Base-by-base conservation (phyloP, 2,329 filamentous ascomycete species). In the Cladophialophora yegresii region DNA sequence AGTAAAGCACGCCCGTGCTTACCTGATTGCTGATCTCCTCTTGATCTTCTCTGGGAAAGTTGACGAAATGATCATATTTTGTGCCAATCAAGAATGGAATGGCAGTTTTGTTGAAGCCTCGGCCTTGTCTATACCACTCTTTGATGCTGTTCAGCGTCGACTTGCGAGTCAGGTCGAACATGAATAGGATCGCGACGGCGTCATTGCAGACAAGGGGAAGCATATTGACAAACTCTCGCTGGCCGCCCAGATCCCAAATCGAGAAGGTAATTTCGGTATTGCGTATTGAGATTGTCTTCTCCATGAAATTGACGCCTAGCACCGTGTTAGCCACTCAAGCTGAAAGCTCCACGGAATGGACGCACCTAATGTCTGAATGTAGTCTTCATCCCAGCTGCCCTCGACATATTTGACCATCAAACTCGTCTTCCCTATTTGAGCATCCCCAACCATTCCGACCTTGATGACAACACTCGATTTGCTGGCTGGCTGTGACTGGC, bases 321-420 rank as follows among this genome's bases (percentile, higher is more conserved):
- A 30, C 74, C 71, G 59, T 57, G 26, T 69, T 53, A 59, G 65
- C 30, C 30, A 47, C 22, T n/a, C 36, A 13, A 28, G 43, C 2
- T 33, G 28, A 45, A n/a, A 13, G 23, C 30, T 12, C 9, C 2
- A 33, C 9, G n/a, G 36, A 22, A 22, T 16, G 54, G 23, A 30
- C 82, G 67, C 78, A 89, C 87, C 95, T 51, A 99, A 82, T 23
- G 95, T 99, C 80, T 99, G 95, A 74, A 99, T 99, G 78, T 99
- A 99, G 77, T 99, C 95, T 80, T 99, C 95, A 77, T 99, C 95
- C 92, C 95, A 99, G 79, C 93, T 97, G 65, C 95, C 95, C 80
- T 99, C 95, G 62, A 99, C 95, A 75, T 99, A 99, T 78, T 99
- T 99, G 75, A 99, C 95, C 95, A 99, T 99, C 75, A 99, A 80